Percentiles rank a stretch among this genome's conserved stretches.
phyloP scores from a whole-genome alignment of 495 filamentous ascomycete genomes.

The Lasiosphaeria hispida region DNA sequence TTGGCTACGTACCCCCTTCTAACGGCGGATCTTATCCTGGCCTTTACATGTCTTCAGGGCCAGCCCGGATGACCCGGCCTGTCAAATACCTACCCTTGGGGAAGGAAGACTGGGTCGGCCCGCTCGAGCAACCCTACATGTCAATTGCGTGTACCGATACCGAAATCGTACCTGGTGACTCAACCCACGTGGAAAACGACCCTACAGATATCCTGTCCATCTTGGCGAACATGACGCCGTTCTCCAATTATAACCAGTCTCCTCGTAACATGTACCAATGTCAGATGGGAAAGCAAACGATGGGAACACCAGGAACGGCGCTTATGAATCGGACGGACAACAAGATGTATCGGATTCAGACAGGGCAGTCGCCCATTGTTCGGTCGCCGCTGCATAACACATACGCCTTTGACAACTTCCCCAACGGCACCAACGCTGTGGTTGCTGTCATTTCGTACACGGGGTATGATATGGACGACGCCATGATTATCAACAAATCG shows the following conservation, averaged over 20 bases:
- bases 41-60: constrained; percentile 84
- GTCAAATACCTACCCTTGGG: constrained; percentile 88
- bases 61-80: constrained; percentile 83
- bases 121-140: constrained; percentile 98
- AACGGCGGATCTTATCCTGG: constrained; percentile 91
- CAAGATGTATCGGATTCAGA: constrained; percentile 92
- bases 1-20: constrained; percentile 85
- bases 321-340: constrained; percentile 90
- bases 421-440: constrained; percentile 94
- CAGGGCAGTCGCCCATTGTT: constrained; percentile 92
- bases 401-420: constrained; percentile 97
- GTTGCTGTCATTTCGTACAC: constrained; percentile 99
- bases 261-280: constrained; percentile 99
- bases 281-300: constrained; percentile 99
- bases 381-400: constrained; percentile 89
- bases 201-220: constrained; percentile 98
- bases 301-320: constrained; percentile 93
- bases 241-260: constrained; percentile 98
- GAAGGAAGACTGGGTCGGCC: constrained; percentile 81
- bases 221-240: constrained; percentile 96
- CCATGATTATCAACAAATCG: constrained; percentile 99
- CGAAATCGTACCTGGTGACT: constrained; percentile 81
- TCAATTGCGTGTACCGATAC: constrained; percentile 83
- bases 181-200: constrained; percentile 90
- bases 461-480: constrained; percentile 99